Base-by-base conservation (phyloP, 2,329 filamentous ascomycete genomes). In the Trichoderma aggressivum region DNA sequence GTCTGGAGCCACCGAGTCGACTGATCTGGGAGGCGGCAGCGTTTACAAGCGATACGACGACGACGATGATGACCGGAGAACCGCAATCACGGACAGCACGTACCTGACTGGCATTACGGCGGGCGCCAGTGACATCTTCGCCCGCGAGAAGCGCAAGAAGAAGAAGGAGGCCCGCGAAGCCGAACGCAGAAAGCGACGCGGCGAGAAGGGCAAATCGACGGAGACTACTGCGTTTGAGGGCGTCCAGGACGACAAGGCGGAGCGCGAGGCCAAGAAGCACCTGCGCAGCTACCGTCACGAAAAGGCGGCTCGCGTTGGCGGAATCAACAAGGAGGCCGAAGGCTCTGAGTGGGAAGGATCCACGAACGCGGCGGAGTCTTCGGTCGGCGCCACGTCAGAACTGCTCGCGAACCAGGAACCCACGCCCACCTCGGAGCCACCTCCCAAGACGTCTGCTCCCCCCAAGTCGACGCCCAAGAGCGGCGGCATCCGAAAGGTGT, bases 201-300 rank as follows among this genome's bases (percentile, higher is more conserved):
- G 71, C 11, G 70, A 75, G 74, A 81, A 83, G 68, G 84, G 84
- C 76, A 83, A 85, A 77, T 79, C 76, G 64, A 79, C 86, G 73
- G 82, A 39, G 16, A 16, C 85, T 78, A 82, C 86, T 21, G 85
- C 84, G 73, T 88, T 90, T 72, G 88, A 89, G 74, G 89, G 88
- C 47, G 81, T 88, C 18, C 81, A 90, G n/a, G 90, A 92, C 78
- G 87, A 88, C 75, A 82, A 85, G 32, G 89, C 89, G 76, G 91
- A 92, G 79, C 86, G 86, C 50, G 85, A 85, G 66, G 90, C 88
- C 28, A 85, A 90, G 75, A 84, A 89, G 60, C 91, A 96, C 72
- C 88, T 98, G 70, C 89, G 91, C 71, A 89, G 89, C 39, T 98
- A 98, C 84, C 92, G 94, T 28, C 87, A 94, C 78, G 95, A 98